phyloP scores from a whole-genome alignment of 1,139 yeast species.

The Yamadazyma sp. region DNA sequence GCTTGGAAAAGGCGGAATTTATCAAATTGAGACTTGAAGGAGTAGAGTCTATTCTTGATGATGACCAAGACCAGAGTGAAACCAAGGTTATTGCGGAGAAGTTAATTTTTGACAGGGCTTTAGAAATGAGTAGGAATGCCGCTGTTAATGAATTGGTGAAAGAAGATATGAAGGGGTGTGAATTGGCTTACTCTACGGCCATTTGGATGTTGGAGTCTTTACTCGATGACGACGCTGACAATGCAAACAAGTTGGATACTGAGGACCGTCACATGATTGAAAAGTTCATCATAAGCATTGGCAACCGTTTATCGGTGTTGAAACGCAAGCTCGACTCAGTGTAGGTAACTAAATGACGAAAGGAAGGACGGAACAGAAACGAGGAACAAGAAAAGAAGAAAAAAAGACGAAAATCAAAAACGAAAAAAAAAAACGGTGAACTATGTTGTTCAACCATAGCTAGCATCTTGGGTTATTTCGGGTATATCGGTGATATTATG shows the following conservation, averaged over 20 bases:
- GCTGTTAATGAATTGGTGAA: conserved; percentile 84
- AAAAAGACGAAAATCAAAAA: conserved; percentile 1
- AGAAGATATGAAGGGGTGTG: conserved; percentile 77
- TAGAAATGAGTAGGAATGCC: conserved; percentile 88
- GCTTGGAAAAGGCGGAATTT: conserved; percentile 84
- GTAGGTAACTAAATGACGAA: no score
- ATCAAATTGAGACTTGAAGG: conserved; percentile 58
- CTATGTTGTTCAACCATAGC: not conserved
- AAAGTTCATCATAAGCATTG: conserved; percentile 72
- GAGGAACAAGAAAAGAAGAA: conserved; percentile 3
- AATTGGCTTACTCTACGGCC: conserved; percentile 84
- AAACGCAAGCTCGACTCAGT: conserved; percentile 39
- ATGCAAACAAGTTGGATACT: conserved; percentile 47
- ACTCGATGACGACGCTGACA: conserved; percentile 52
- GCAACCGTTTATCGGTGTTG: conserved; percentile 63
- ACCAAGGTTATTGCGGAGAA: conserved; percentile 67
- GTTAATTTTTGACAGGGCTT: conserved; percentile 85
- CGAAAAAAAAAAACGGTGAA: conserved; percentile 4
- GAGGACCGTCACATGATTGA: conserved; percentile 77
- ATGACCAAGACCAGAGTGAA: conserved; percentile 4
- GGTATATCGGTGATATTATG: conserved; percentile 5
- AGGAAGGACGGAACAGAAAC: no score
- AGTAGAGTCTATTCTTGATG: conserved; percentile 30
- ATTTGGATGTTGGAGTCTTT: conserved; percentile 94
- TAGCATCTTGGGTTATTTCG: conserved; percentile 6